Conservation (phyloP, 495 filamentous ascomycete species). For the Xylaria bambusicola region DNA sequence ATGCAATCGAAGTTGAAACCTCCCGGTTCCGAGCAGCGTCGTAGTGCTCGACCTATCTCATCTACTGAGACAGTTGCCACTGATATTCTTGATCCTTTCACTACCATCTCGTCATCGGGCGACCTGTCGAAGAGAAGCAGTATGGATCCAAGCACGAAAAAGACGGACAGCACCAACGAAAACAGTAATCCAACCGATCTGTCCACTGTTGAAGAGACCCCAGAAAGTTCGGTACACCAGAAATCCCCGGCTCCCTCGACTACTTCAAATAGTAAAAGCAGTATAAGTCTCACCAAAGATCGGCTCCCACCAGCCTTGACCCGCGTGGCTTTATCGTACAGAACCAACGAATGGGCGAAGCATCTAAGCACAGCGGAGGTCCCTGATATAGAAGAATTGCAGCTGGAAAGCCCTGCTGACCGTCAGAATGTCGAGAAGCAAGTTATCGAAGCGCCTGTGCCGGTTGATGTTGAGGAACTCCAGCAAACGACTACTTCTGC, state of each 20-base stretch:
- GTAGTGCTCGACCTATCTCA: constrained; percentile 24
- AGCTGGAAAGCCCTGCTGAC: constrained; percentile 41
- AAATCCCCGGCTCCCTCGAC: constrained; percentile 39
- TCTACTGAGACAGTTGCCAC: constrained; percentile 30
- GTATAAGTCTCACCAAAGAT: constrained; percentile 47
- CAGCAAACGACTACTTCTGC: constrained; percentile 63
- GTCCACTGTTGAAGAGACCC: constrained; percentile 19
- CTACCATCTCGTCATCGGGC: constrained; percentile 15
- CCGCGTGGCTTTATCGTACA: constrained; percentile 74
- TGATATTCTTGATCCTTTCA: constrained; percentile 26
- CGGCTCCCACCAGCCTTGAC: constrained; percentile 62
- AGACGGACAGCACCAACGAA: constrained; percentile 20
- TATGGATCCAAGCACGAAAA: constrained; percentile 19
- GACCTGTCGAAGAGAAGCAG: constrained; percentile 25
- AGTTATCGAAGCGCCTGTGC: constrained; percentile 55
- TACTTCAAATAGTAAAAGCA: constrained; percentile 42
- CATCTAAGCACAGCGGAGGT: constrained; percentile 76
- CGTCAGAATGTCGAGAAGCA: constrained; percentile 23
- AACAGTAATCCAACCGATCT: constrained; percentile 14
- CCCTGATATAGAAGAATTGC: constrained; percentile 68
- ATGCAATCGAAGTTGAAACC: constrained; percentile 3
- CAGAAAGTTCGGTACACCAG: constrained; percentile 28
- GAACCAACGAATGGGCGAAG: constrained; percentile 97
- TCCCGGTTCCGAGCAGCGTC: not conserved
- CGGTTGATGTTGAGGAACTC: constrained; percentile 65